Conservation (phyloP, 768 basidiomycete genomes). For the Clavaria fumosa region DNA sequence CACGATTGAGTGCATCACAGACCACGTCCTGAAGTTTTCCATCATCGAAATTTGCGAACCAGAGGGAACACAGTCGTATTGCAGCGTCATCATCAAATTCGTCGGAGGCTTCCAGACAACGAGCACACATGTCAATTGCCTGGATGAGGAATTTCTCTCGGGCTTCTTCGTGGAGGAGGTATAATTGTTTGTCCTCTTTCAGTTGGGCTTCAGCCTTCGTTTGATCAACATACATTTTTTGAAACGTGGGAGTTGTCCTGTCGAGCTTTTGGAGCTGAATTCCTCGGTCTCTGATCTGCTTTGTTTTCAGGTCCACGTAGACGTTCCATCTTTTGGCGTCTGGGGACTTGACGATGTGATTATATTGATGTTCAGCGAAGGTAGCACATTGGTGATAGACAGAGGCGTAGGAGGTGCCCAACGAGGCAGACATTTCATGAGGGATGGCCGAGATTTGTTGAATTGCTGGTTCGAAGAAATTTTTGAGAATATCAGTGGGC, state of each 20-base stretch:
- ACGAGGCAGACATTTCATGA: no score
- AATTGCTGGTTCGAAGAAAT: constrained; percentile 63
- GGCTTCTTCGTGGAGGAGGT: constrained; percentile 38
- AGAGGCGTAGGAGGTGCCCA: constrained; percentile 28
- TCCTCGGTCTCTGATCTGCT: constrained; percentile 47
- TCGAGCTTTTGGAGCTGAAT: constrained; percentile 15
- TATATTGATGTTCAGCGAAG: constrained; percentile 84
- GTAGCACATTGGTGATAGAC: constrained; percentile 72
- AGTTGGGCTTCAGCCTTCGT: constrained; percentile 20
- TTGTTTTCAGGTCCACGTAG: constrained; percentile 56
- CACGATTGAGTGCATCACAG: constrained; percentile 30
- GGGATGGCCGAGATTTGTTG: no score
- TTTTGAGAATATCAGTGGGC: constrained; percentile 48
- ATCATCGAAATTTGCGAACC: constrained; percentile 79
- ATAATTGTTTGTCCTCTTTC: constrained; percentile 30
- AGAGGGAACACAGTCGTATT: constrained; percentile 76
- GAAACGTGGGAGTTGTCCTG: constrained; percentile 10
- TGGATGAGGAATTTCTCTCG: constrained; percentile 50
- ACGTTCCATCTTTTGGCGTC: constrained; percentile 55
- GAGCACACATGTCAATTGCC: constrained; percentile 78
- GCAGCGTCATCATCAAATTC: constrained; percentile 60
- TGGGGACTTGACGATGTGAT: constrained; percentile 48
- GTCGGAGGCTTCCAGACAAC: constrained; percentile 54
- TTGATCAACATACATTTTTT: constrained; percentile 15
- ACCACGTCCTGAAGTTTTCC: constrained; percentile 29